Conservation (phyloP, 2,329 filamentous ascomycete species). For the Colletotrichum simmondsii region DNA sequence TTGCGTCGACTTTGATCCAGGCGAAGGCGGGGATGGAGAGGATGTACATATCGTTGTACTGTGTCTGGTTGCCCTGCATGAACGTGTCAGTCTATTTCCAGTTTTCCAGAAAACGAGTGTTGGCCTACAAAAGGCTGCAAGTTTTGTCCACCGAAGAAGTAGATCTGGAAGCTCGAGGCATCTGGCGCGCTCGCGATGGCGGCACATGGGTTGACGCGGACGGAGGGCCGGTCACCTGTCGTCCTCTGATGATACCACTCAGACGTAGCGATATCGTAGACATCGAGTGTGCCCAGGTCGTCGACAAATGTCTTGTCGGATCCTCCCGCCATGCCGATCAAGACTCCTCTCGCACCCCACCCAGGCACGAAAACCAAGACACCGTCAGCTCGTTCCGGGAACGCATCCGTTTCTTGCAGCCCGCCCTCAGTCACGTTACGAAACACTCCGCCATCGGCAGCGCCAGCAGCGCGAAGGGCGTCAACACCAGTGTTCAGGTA, state of each 20-base stretch:
- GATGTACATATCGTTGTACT: constrained; percentile 81
- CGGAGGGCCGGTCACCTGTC: constrained; percentile 68
- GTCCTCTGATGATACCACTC: constrained; percentile 82
- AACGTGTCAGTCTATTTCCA: not conserved
- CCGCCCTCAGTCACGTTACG: constrained; percentile 81
- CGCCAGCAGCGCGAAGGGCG: constrained; percentile 63
- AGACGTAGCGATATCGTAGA: constrained; percentile 79
- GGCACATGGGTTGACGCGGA: constrained; percentile 78
- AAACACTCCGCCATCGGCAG: constrained; percentile 72
- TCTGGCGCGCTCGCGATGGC: constrained; percentile 76
- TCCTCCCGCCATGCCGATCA: constrained; percentile 79
- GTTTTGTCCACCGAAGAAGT: constrained; percentile 83
- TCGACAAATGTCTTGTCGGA: constrained; percentile 75
- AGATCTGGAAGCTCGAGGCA: constrained; percentile 80
- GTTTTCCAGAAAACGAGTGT: not conserved
- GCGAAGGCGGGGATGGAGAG: constrained; percentile 78
- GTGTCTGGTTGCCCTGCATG: constrained; percentile 56
- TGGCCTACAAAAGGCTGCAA: constrained; percentile 67
- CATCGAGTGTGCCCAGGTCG: constrained; percentile 66
- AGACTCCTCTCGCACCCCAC: constrained; percentile 76
- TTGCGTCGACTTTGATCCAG: constrained; percentile 72
- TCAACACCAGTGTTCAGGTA: constrained; percentile 72
- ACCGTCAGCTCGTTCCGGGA: constrained; percentile 80
- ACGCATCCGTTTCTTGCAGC: constrained; percentile 64
- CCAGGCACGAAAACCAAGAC: constrained; percentile 79